Percentiles rank a stretch among this genome's conserved stretches.
phyloP scores from a whole-genome alignment of 805 yeast species.

The Barnettozyma siamensis region DNA sequence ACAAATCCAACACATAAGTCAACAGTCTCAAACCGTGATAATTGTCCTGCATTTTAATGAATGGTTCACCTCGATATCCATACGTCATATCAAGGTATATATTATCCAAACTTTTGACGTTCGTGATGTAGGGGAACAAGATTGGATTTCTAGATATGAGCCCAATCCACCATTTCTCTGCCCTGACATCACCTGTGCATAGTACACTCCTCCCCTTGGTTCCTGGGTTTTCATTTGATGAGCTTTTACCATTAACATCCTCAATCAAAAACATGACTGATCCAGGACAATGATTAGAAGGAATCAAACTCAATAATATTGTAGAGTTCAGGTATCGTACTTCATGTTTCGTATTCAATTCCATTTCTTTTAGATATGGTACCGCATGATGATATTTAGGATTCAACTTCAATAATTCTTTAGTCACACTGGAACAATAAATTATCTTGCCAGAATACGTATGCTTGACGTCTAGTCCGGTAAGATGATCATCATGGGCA shows the following conservation, averaged over 20 bases:
- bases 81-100: conserved; percentile 54
- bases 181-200: conserved; percentile 53
- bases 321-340: conserved; percentile 14
- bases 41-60: conserved; percentile 38
- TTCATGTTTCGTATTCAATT: conserved; percentile 16
- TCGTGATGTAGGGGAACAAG: conserved; percentile 36
- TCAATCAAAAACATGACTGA: conserved; percentile 49
- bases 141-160: conserved; percentile 32
- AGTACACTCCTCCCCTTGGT: conserved; percentile 30
- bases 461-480: conserved; percentile 36
- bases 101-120: conserved; percentile 32
- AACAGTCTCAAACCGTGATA: conserved; percentile 34
- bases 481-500: conserved; percentile 49
- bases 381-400: conserved; percentile 11
- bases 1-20: conserved; percentile 30
- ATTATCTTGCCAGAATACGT: conserved; percentile 35
- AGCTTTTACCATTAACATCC: too few relatives aligned
- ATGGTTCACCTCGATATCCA: conserved; percentile 44
- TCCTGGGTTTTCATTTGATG: not conserved
- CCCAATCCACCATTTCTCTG: conserved; percentile 48
- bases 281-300: conserved; percentile 57
- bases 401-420: conserved; percentile 11
- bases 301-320: conserved; percentile 37
- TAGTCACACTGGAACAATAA: conserved; percentile 43
- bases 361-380: conserved; percentile 13